A percentile compares a stretch with the other conserved stretches of the same genome.
These are phyloP conservation scores for Favolaschia claudopus DNA, from an alignment of 768 basidiomycete species.

Conservation along the genomic window DNA sequence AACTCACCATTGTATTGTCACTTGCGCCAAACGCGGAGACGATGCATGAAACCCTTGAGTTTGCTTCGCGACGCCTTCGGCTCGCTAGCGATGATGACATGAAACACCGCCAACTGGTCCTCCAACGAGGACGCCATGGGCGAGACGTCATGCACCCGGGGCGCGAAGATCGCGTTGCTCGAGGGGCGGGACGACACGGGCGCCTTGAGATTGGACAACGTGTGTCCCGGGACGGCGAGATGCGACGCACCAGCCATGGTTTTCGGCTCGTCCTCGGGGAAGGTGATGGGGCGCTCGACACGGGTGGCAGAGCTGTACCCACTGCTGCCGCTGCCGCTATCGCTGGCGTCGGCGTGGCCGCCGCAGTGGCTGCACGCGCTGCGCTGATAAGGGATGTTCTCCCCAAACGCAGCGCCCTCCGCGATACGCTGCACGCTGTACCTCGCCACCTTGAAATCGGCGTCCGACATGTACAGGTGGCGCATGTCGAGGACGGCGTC, in stretches of 20 bases:
- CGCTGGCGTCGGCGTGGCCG: background rate
- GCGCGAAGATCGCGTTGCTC: background rate
- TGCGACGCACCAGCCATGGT: background rate
- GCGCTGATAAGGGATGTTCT: background rate
- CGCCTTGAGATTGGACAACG: background rate
- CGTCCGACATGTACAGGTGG: constrained; percentile 3
- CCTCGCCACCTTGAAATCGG: constrained; percentile 1
- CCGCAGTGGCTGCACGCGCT: constrained; percentile 2
- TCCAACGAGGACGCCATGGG: too few relatives aligned
- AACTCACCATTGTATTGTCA: too few relatives aligned
- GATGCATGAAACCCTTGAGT: constrained; percentile 12
- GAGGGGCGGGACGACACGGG: background rate
- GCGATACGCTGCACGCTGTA: constrained; percentile 12
- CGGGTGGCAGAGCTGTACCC: constrained; percentile 6
- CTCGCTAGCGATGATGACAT: background rate
- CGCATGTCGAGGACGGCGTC: background rate
- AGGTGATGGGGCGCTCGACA: background rate
- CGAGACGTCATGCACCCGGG: constrained; percentile 1
- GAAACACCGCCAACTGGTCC: background rate
- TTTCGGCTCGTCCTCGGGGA: background rate
- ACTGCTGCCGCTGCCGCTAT: constrained; percentile 4
- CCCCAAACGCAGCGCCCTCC: background rate
- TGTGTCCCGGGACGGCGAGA: background rate
- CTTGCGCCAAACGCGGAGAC: constrained; percentile 16
- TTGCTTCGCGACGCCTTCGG: background rate